Percentiles rank a stretch among this genome's conserved stretches.
Conservation (phyloP, 306 rosid genomes). For the Corylus heterophylla region DNA sequence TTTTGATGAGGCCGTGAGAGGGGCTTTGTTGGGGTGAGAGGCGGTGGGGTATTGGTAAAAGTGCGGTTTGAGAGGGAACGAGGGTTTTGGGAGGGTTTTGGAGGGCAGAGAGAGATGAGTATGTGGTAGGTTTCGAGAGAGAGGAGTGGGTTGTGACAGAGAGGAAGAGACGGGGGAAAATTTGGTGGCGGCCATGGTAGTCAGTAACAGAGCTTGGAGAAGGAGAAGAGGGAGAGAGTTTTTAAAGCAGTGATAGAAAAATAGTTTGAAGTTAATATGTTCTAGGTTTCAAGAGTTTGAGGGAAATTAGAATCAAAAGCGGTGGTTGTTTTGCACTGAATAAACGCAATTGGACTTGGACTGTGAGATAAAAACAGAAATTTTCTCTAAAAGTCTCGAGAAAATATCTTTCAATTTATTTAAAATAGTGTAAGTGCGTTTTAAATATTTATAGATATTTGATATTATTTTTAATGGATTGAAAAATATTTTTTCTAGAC, state of each 20-base stretch:
- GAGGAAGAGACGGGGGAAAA: conserved; percentile 39
- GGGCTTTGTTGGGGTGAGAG: conserved; percentile 15
- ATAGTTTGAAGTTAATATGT: neutral
- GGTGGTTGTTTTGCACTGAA: neutral
- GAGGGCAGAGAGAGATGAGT: conserved; percentile 14
- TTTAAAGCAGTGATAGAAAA: too few species aligned
- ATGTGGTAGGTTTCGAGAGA: conserved; percentile 13
- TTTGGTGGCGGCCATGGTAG: conserved; percentile 40
- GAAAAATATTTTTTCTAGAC: too few species aligned
- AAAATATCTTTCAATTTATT: too few species aligned
- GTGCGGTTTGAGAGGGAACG: conserved; percentile 8
- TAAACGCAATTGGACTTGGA: too few species aligned
- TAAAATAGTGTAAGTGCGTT: too few species aligned
- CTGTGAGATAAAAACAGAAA: too few species aligned
- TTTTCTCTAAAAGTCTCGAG: too few species aligned
- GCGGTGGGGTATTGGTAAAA: conserved; percentile 10
- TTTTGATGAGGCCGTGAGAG: conserved; percentile 24
- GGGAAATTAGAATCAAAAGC: neutral
- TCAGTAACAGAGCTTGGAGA: neutral
- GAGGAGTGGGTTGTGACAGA: conserved; percentile 30
- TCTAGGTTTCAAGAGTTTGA: conserved; percentile 22
- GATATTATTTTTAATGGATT: too few species aligned
- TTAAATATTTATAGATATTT: too few species aligned
- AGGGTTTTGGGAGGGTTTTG: conserved; percentile 40
- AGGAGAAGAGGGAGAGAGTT: neutral